Evolutionary conservation across 176 grass and related monocot genomes (phyloP), one percentile per base, ranked within the genome.

Genomic region (Calamus simplicifolius): DNA sequence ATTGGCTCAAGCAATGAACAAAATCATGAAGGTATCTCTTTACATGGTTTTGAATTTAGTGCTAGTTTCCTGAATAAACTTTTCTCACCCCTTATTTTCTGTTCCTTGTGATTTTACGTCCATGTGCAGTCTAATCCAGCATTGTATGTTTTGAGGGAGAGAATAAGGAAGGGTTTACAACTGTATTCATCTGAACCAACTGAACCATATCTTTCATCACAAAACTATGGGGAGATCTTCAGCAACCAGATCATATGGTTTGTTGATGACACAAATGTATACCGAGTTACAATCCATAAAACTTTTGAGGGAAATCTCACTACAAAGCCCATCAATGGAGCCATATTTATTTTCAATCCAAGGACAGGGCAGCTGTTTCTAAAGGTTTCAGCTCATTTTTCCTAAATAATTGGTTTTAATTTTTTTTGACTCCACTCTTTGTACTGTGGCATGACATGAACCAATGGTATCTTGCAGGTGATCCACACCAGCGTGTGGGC

Each of bases 241-340:
- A 97, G 92, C 75, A 97, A 97, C 56, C 92, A 97, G 57, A 97
- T 97, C 69, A 97, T 97, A 88, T 97, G 87, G 92, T 97, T 97
- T 79, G 92, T 97, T 52, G 92, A 97, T 73, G 92, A 97, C 73
- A 97, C 92, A 38, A 97, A 97, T 82, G 87, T 97, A 4, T 97
- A 97, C 29, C 78, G 92, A 52, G 92, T 97, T 25, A 97, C 92
- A 56, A 97, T 91, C 72, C 92, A 91, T 67, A 97, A 97, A 77
- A 97, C 92, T 28, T 97, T 97, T 18, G 92, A 97, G 81, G 92
- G 92, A 77, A 97, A 97, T 80, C 67, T 97, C 61, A 97, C 92
- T 61, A 91, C 87, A 8, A 97, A 97, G 70, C 87, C 92, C 52
- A 97, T 91, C 57, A 97, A 97, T 57, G 92, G 92, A 77, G 92